phyloP scores from a whole-genome alignment of 257 asterid species.

The Paraleonurus japonicus region DNA sequence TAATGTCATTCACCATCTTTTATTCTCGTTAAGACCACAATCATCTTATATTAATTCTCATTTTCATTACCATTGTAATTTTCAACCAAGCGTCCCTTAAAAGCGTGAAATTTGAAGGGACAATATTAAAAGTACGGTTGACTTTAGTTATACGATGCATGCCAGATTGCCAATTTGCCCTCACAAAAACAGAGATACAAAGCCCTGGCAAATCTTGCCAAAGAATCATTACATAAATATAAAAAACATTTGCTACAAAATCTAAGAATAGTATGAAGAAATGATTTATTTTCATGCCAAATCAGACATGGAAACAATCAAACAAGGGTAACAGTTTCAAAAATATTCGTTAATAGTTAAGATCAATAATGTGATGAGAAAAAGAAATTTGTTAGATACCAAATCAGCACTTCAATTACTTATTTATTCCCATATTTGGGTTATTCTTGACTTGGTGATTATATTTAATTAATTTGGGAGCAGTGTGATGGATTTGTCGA shows the following conservation, averaged over 20 bases:
- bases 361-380: constrained; percentile 28
- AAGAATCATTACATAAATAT: constrained; percentile 17
- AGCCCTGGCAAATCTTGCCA: constrained; percentile 33
- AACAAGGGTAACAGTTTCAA: constrained; percentile 25
- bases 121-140: constrained; percentile 26
- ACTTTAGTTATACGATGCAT: constrained; percentile 26
- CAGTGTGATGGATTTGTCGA: constrained; percentile 43
- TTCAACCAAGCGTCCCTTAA: no score
- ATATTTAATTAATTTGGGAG: not conserved
- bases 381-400: constrained; percentile 12
- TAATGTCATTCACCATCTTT: no score
- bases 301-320: constrained; percentile 43
- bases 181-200: constrained; percentile 24
- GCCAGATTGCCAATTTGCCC: constrained; percentile 35
- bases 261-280: constrained; percentile 30
- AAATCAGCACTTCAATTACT: not conserved
- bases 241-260: constrained; percentile 32
- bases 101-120: constrained; percentile 14
- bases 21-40: no score
- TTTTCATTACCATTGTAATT: no score
- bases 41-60: no score
- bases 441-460: constrained; percentile 30
- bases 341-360: not conserved
- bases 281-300: constrained; percentile 25
- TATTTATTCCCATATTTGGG: constrained; percentile 27